Evolutionary conservation across 805 yeast species (phyloP), one percentile per base, ranked within the genome.

Genomic region (Spencermartinsiella europaea): DNA sequence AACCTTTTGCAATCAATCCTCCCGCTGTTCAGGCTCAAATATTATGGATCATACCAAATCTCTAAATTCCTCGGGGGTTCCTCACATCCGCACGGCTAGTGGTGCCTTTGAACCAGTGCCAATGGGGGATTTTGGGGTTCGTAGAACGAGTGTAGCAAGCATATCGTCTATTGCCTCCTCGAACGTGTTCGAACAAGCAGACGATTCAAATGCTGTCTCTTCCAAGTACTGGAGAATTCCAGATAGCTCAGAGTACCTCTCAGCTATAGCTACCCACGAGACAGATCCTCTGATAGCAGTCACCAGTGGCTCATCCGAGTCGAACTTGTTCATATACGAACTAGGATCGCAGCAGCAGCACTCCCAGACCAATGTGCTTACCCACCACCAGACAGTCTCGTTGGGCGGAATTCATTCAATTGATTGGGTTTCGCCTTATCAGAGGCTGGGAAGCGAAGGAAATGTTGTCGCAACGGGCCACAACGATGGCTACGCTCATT

Each of bases 401-500:
- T 67, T 79, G 40, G 80, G 82, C 2, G 70, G 72, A 46, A 75
- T 79, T 42, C 71, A 74, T 57, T 64, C 77, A 1, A 66, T 79
- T 39, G 48, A 59, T 12, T 70, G 74, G 74, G 66, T 65, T 2
- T 59, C 71, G 1, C 64, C 71, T 49, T 43, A 47, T 16, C 57
- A 62, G 7, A 47, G 50, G 14, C 54, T 61, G 28, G 70, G 69
- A 27, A 47, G 53, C n/a, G 55, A 73, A 45, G 78, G 81, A 66
- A 71, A 68, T 70, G 69, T 74, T 8, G 55, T 70, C 1, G 67
- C 69, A 3, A 74, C 95, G 0, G 96, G 95, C 8, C 93, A 88
- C 61, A 75, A 74, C 43, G 77, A 79, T 48, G 96, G 96, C 1
- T 67, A 75, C 45, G 86, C 81, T 0, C 86, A 90, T 63, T 62